phyloP scores from a whole-genome alignment of 1,139 yeast species.

The Hyphopichia burtonii region DNA sequence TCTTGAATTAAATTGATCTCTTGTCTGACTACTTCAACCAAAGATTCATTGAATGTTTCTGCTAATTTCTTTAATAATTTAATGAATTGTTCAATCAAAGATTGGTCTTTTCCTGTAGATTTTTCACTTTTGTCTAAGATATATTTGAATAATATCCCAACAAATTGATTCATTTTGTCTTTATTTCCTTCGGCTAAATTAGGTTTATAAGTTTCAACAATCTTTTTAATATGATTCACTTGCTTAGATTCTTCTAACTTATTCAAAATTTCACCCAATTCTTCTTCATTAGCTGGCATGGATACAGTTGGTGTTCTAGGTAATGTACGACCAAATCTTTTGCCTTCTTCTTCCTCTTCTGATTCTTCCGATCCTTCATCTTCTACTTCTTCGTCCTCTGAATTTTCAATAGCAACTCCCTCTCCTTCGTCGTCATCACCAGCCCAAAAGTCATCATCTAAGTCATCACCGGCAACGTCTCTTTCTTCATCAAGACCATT shows the following conservation, averaged over 20 bases:
- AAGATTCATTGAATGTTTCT: constrained; percentile 60
- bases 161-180: constrained; percentile 64
- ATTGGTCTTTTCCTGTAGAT: constrained; percentile 4
- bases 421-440: constrained; percentile 38
- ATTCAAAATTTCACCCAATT: constrained; percentile 38
- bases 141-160: constrained; percentile 65
- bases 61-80: constrained; percentile 58
- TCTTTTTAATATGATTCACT: constrained; percentile 43
- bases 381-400: constrained; percentile 18
- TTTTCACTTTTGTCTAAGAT: constrained; percentile 30
- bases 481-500: constrained; percentile 55
- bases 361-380: constrained; percentile 18
- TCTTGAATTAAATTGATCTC: constrained; percentile 46
- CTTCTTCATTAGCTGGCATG: constrained; percentile 63
- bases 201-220: constrained; percentile 69
- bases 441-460: constrained; percentile 59
- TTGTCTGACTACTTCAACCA: constrained; percentile 48
- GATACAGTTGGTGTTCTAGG: constrained; percentile 12
- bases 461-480: constrained; percentile 59
- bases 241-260: constrained; percentile 43
- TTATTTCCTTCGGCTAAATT: constrained; percentile 80
- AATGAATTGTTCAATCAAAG: constrained; percentile 42
- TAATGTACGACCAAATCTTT: constrained; percentile 5
- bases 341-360: constrained; percentile 15
- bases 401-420: constrained; percentile 23